Percentiles rank a stretch among this genome's conserved stretches.
phyloP scores from a whole-genome alignment of 176 grass and related monocot species.

The Zea mays region Zm-B73-REFERENCE-NAM-5.0 NC_050102.1:169123501-169124000 shows the following conservation, averaged over 20 bases:
- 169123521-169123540: constrained; percentile 28
- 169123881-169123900: constrained; percentile 3
- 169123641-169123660: constrained; percentile 91
- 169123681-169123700: constrained; percentile 92
- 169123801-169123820: constrained; percentile 98
- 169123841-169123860: constrained; percentile 89
- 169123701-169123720: constrained; percentile 92
- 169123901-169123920: neutral
- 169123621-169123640: constrained; percentile 95
- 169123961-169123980: constrained; percentile 12
- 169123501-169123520: constrained; percentile 65
- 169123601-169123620: constrained; percentile 95
- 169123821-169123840: constrained; percentile 99
- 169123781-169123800: constrained; percentile 62
- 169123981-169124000: constrained; percentile 99
- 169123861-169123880: constrained; percentile 63
- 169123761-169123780: constrained; percentile 23
- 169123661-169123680: constrained; percentile 86
- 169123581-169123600: constrained; percentile 66
- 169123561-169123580: constrained; percentile 14
- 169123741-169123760: neutral
- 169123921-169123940: neutral
- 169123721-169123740: constrained; percentile 49
- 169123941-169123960: constrained; percentile 30
- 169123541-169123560: constrained; percentile 24